phyloP scores from a whole-genome alignment of 306 rosid genomes.

The Lathyrus tuberosus region DNA sequence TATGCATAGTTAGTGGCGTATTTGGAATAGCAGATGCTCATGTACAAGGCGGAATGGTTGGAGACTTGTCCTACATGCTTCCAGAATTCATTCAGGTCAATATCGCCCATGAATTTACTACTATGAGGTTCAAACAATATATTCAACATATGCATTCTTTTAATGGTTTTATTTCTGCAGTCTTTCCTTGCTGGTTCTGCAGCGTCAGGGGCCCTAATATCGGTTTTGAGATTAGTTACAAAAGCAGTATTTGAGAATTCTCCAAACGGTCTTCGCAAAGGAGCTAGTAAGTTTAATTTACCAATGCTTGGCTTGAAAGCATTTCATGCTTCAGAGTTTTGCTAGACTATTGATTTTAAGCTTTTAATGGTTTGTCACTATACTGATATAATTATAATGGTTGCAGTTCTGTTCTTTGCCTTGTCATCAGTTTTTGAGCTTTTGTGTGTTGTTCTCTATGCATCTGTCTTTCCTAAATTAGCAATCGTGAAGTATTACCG shows the following conservation, averaged over 20 bases:
- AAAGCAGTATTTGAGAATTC: constrained; percentile 65
- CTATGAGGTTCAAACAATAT: not conserved
- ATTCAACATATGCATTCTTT: not conserved
- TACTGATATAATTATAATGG: constrained; percentile 24
- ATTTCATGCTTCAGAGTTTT: too few species aligned
- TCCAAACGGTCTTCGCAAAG: constrained; percentile 80
- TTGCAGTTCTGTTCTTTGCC: constrained; percentile 80
- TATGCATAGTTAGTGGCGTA: constrained; percentile 66
- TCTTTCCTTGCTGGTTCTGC: constrained; percentile 82
- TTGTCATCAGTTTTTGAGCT: constrained; percentile 72
- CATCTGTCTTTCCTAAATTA: constrained; percentile 67
- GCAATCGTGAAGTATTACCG: constrained; percentile 83
- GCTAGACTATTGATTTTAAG: too few species aligned
- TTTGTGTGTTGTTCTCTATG: constrained; percentile 71
- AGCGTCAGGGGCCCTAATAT: constrained; percentile 78
- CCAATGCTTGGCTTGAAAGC: not conserved
- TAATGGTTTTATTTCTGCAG: constrained; percentile 43
- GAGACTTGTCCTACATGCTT: constrained; percentile 84
- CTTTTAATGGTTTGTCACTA: not conserved
- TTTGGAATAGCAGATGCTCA: constrained; percentile 95
- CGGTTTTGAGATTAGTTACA: constrained; percentile 63
- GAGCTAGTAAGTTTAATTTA: constrained; percentile 59
- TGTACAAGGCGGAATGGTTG: constrained; percentile 92
- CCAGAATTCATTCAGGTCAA: constrained; percentile 77
- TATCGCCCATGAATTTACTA: not conserved